Base-by-base conservation (phyloP, 345 rosid species). In the Salix suchowensis region DNA sequence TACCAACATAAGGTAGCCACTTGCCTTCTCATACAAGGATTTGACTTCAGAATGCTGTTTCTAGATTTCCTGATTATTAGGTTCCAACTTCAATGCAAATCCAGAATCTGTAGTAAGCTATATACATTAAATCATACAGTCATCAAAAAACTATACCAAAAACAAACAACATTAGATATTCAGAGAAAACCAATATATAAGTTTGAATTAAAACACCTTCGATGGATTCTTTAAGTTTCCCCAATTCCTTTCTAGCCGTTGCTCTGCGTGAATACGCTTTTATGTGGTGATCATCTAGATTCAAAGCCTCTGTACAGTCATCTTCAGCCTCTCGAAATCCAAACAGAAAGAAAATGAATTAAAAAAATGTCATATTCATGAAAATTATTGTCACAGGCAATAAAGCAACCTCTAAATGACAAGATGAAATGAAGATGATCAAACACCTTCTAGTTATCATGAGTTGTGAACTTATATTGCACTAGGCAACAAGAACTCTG, bases 231-330 rank as follows among this genome's bases (percentile, higher is more conserved):
- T 91, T 93, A 75, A 90, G 80, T 77, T 87, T 86, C 66, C 89
- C 87, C 42, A 96, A 88, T 85, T 91, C 93, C 79, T 88, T 91
- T 76, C 96, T 91, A 39, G 97, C 94, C 10, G 93, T 88, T 68
- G 98, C 98, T 83, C 97, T 89, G 60, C 98, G 96, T 76, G 99
- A 91, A 74, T 93, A 93, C 21, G 98, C 97, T 85, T 96, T 93
- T 55, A 88, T 86, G 79, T 89, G 91, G 75, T 89, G 94, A 73
- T 96, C 97, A 86, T 96, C 99, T 7, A 91, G 1, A 84, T 89
- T 90, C 78, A 96, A 85, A 65, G 94, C 94, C 90, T 96, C 98
- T 36, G 99, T 87, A 82, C 99, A 93, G 79, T 96, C 96, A 83
- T 85, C 89, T 82, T 91, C 99, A 62, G 98, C 97, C 81, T 91